Percentiles rank a stretch among this genome's conserved stretches.
Conservation (phyloP, 2,329 filamentous ascomycete genomes). For the Parasarocladium wereldwijsianum region DNA sequence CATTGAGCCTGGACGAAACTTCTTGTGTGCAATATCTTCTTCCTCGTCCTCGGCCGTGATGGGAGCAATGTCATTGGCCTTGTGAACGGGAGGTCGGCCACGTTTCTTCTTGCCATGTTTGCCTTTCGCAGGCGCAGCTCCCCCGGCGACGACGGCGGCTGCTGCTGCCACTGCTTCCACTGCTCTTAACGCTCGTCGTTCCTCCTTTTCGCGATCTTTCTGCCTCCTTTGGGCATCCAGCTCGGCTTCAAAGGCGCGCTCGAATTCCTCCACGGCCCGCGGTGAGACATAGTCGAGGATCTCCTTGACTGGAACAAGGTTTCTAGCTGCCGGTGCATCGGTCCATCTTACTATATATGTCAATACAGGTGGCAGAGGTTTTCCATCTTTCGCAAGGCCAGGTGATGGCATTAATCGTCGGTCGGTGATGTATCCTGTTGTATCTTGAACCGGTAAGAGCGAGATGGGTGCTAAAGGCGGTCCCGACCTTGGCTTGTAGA, state of each 20-base stretch:
- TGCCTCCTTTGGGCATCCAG: too few species aligned
- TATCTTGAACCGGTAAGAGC: constrained; percentile 33
- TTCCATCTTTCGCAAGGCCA: constrained; percentile 17
- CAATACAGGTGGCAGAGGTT: constrained; percentile 25
- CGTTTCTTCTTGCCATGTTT: constrained; percentile 9
- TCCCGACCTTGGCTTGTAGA: constrained; percentile 12
- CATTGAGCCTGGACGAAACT: too few species aligned
- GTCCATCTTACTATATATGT: constrained; percentile 41
- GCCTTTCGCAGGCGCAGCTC: background rate
- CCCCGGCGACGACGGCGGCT: background rate
- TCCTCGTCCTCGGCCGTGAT: background rate
- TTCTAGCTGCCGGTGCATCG: constrained; percentile 32
- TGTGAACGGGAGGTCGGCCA: constrained; percentile 13
- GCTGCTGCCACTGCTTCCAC: background rate
- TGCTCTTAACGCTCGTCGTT: constrained; percentile 10
- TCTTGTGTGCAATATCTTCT: too few species aligned
- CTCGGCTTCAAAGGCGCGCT: constrained; percentile 20
- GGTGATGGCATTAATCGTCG: constrained; percentile 28
- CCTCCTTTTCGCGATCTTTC: constrained; percentile 11
- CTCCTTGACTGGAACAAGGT: constrained; percentile 29
- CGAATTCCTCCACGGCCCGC: constrained; percentile 40
- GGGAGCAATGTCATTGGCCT: too few species aligned
- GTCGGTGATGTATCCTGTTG: constrained; percentile 41
- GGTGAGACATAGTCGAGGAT: constrained; percentile 46
- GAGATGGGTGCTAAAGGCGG: constrained; percentile 31